Conservation (phyloP, 192 early-diverging fungal species). For the Coemansia sp. region DNA sequence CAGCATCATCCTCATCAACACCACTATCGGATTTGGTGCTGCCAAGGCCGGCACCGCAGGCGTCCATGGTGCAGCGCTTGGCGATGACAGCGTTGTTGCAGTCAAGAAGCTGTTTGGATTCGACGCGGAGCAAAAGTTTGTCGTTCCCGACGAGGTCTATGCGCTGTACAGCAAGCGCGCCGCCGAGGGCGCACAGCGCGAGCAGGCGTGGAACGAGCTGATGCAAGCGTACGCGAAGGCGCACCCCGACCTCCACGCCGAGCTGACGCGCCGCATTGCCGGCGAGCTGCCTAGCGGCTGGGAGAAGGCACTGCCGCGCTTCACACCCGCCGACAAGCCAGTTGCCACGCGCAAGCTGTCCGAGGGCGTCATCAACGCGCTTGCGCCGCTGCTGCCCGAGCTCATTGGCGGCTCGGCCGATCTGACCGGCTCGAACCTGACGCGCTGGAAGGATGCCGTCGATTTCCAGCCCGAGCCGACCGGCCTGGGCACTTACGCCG, state of each 20-base stretch:
- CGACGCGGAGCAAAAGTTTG: constrained; percentile 69
- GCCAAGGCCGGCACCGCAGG: constrained; percentile 82
- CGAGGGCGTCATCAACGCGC: constrained; percentile 77
- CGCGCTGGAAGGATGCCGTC: constrained; percentile 90
- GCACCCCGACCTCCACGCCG: constrained; percentile 67
- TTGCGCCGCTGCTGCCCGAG: constrained; percentile 79
- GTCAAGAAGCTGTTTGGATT: constrained; percentile 86
- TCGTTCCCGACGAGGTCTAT: constrained; percentile 68
- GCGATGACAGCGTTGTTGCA: constrained; percentile 72
- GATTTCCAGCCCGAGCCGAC: constrained; percentile 85
- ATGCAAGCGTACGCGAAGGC: constrained; percentile 67
- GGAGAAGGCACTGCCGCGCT: constrained; percentile 71
- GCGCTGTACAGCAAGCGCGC: constrained; percentile 55
- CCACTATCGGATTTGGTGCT: constrained; percentile 94
- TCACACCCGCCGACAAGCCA: constrained; percentile 76
- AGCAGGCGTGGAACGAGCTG: constrained; percentile 75
- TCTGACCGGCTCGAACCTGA: constrained; percentile 94
- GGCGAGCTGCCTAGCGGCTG: constrained; percentile 73
- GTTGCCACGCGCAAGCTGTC: constrained; percentile 88
- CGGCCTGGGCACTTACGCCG: constrained; percentile 75
- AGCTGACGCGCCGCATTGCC: constrained; percentile 73
- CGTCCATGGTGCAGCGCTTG: constrained; percentile 89
- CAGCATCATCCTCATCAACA: constrained; percentile 83
- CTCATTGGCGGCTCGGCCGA: constrained; percentile 95
- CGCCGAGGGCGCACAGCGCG: constrained; percentile 60